Evolutionary conservation across 2,329 filamentous ascomycete genomes (phyloP), one percentile per base, ranked within the genome.

Genomic region (Verticillium longisporum): DNA sequence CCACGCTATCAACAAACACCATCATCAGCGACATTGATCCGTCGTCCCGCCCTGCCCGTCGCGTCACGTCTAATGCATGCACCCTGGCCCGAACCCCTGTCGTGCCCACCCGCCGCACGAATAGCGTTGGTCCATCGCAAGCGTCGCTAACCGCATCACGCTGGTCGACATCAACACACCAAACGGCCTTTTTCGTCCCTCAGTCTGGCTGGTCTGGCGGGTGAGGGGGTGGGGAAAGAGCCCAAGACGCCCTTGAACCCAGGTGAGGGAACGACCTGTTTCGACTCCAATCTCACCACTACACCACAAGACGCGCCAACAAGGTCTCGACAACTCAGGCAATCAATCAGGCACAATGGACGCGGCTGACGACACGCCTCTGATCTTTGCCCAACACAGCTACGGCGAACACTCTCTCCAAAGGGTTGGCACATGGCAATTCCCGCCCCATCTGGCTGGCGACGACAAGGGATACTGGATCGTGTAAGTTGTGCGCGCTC

Each of bases 391-490:
- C 31, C 64, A 77, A 63, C 71, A 75, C 70, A 68, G 70, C 61
- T 74, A 77, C 59, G 73, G 76, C 61, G 63, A 74, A 33, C 73
- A 78, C 63, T 71, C 71, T 59, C 77, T 80, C 33, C 80, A 82
- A 67, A 74, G 69, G n/a, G 67, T 81, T 50, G 77, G 74, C n/a
- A 70, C 81, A 37, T 82, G 80, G 80, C 70, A 75, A 54, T 71
- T 65, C 64, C 63, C 67, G 61, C 38, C 33, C 34, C 58, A 31
- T 55, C 60, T 33, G 62, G 65, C 55, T 57, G 11, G 64, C 38
- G 61, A 62, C 9, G 57, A 41, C 6, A 33, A 65, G 18, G 68
- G 68, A 13, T 68, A 70, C 64, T 78, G 75, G 75, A 62, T 77
- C 55, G 66, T 78, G 75, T 78, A 66, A 62, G 72, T 66, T 41